Percentiles rank a stretch among this genome's conserved stretches.
Evolutionary conservation across 2,329 filamentous ascomycete species (phyloP).

Genomic region (Lecanicillium sp.): DNA sequence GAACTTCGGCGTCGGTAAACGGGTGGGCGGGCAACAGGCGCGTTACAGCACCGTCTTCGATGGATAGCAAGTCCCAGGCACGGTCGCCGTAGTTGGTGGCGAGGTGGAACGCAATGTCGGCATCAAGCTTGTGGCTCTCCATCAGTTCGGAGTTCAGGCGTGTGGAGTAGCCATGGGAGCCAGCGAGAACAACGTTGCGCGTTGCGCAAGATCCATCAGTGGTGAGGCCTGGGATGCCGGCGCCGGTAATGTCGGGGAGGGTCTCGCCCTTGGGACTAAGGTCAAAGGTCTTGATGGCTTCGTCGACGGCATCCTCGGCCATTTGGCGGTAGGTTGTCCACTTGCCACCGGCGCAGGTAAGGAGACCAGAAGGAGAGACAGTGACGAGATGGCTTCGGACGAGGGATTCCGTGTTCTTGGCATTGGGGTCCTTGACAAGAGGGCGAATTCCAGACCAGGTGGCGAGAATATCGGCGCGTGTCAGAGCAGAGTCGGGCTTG

Average conservation of each 20-base stretch:
- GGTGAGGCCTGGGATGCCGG: conserved; percentile 33
- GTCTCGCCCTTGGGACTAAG: conserved; percentile 44
- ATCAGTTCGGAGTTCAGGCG: conserved; percentile 24
- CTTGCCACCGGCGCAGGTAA: conserved; percentile 78
- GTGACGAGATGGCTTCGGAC: conserved; percentile 77
- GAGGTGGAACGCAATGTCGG: conserved; percentile 32
- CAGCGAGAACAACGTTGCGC: conserved; percentile 62
- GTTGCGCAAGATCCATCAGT: conserved; percentile 69
- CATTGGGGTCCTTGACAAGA: conserved; percentile 71
- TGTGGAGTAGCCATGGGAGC: conserved; percentile 60
- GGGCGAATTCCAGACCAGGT: conserved; percentile 77
- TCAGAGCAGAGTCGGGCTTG: conserved; percentile 65
- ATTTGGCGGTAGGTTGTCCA: conserved; percentile 88
- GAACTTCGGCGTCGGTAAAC: conserved; percentile 65
- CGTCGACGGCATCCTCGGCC: conserved; percentile 78
- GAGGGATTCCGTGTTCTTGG: conserved; percentile 73
- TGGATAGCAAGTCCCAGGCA: conserved; percentile 60
- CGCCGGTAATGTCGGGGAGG: conserved; percentile 59
- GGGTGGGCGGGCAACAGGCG: conserved; percentile 60
- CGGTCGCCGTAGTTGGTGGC: conserved; percentile 40
- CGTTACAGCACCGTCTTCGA: conserved; percentile 47
- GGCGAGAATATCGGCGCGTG: conserved; percentile 66
- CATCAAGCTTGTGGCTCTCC: conserved; percentile 23
- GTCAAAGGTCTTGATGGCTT: conserved; percentile 59
- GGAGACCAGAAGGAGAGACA: conserved; percentile 62